Conservation (phyloP, 176 grass and related monocot genomes). For the Oryza glaberrima region DNA sequence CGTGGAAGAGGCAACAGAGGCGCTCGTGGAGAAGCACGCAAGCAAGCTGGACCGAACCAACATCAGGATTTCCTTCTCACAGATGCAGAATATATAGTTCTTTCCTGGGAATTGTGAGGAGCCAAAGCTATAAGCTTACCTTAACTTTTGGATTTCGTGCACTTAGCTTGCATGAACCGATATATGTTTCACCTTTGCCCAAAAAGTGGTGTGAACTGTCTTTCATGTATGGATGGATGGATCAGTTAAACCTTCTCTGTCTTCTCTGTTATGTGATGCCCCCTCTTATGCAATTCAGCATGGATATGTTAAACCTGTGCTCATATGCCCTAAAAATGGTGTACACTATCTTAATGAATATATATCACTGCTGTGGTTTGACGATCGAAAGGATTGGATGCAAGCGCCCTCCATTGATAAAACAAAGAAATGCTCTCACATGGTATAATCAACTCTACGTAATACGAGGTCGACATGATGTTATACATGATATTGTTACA, state of each 20-base stretch:
- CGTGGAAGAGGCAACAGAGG: constrained; percentile 80
- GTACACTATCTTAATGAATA: no score
- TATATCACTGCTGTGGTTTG: background rate
- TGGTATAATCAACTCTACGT: constrained; percentile 25
- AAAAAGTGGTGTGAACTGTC: background rate
- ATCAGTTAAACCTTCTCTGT: background rate
- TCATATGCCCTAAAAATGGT: no score
- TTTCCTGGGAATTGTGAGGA: constrained; percentile 2
- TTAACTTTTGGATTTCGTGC: background rate
- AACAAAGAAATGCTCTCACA: background rate
- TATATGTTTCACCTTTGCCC: background rate
- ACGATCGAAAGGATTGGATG: background rate
- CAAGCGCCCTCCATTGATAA: background rate
- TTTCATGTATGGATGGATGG: background rate
- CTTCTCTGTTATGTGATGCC: background rate
- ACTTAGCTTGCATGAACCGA: background rate
- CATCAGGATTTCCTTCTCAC: constrained; percentile 91
- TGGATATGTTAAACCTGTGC: no score
- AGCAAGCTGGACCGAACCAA: constrained; percentile 68
- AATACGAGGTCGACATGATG: constrained; percentile 1
- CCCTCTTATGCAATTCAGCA: no score
- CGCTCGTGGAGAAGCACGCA: constrained; percentile 80
- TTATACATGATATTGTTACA: constrained; percentile 36
- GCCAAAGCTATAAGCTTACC: background rate
- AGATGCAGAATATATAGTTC: constrained; percentile 84